phyloP scores from a whole-genome alignment of 2,329 filamentous ascomycete genomes.

The Apiospora malaysiana region DNA sequence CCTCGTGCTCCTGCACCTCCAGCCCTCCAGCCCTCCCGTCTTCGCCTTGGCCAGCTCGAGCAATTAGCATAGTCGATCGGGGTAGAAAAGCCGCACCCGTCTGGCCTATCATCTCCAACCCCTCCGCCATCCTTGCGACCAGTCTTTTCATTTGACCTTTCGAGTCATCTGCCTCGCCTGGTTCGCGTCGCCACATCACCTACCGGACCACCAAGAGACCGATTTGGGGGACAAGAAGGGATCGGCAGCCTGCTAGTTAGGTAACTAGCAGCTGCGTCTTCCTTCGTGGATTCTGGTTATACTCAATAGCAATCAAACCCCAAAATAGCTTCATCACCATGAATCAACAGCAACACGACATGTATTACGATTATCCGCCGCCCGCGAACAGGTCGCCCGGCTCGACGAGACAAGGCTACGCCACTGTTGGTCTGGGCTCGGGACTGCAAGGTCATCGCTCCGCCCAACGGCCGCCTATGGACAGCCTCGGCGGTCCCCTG shows the following conservation, averaged over 20 bases:
- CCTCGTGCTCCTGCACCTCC: constrained; percentile 18
- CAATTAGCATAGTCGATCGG: constrained; percentile 18
- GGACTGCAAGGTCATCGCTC: constrained; percentile 61
- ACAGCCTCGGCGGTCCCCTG: constrained; percentile 69
- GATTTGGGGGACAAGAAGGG: constrained; percentile 19
- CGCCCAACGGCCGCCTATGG: constrained; percentile 79
- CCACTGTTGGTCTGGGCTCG: constrained; percentile 62
- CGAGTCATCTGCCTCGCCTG: constrained; percentile 17
- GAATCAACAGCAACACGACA: constrained; percentile 64
- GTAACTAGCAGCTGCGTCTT: constrained; percentile 21
- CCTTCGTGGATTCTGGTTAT: constrained; percentile 16
- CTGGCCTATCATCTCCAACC: constrained; percentile 3
- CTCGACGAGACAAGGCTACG: constrained; percentile 67
- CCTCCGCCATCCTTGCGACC: constrained; percentile 1
- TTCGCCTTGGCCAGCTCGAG: constrained; percentile 19
- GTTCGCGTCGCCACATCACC: constrained; percentile 2
- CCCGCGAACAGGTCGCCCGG: constrained; percentile 73
- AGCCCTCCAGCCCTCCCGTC: constrained; percentile 15
- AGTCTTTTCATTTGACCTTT: constrained; percentile 3
- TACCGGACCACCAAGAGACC: neutral
- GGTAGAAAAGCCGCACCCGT: constrained; percentile 15
- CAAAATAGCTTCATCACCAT: constrained; percentile 39
- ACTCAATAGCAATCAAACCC: constrained; percentile 14
- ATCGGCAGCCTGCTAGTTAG: constrained; percentile 20
- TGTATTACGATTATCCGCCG: constrained; percentile 74